Evolutionary conservation across 192 early-diverging fungal genomes (phyloP).

Genomic region (Backusella parvicylindrica): DNA sequence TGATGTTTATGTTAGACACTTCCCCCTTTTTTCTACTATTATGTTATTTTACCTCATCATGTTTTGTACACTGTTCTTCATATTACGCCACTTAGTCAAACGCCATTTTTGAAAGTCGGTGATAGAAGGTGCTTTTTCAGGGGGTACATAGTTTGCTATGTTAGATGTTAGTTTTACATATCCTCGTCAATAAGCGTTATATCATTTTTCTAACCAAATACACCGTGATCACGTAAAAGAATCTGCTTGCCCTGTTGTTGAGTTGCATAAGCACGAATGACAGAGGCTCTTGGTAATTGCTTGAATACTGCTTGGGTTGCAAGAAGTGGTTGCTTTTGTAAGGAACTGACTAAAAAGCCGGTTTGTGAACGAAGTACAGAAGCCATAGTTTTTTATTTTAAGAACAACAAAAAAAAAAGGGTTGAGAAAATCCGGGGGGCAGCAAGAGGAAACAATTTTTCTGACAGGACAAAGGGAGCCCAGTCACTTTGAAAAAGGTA

Average conservation of each 20-base stretch:
- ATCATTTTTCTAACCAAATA: constrained; percentile 28
- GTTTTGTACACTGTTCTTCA: constrained; percentile 45
- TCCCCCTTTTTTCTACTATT: too few relatives aligned
- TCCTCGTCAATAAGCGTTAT: too few relatives aligned
- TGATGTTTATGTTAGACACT: too few relatives aligned
- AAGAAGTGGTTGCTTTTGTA: not conserved
- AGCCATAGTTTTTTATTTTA: not conserved
- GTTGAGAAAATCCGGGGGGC: not conserved
- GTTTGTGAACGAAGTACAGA: constrained; percentile 2
- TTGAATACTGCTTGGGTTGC: not conserved
- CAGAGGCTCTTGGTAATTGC: constrained; percentile 1
- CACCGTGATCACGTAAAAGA: constrained; percentile 33
- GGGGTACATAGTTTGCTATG: constrained; percentile 49
- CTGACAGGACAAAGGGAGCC: not conserved
- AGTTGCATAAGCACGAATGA: constrained; percentile 27
- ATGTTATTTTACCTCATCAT: constrained; percentile 31
- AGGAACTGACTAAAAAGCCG: constrained; percentile 2
- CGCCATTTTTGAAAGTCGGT: constrained; percentile 48
- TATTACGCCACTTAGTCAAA: constrained; percentile 44
- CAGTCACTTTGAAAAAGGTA: not conserved
- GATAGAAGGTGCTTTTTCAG: constrained; percentile 47
- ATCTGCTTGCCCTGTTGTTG: constrained; percentile 28
- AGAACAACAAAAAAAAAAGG: not conserved
- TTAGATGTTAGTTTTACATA: not conserved
- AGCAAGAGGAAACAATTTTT: not conserved